Conservation (phyloP, 106 monocot species). For the Allium cepa region DNA sequence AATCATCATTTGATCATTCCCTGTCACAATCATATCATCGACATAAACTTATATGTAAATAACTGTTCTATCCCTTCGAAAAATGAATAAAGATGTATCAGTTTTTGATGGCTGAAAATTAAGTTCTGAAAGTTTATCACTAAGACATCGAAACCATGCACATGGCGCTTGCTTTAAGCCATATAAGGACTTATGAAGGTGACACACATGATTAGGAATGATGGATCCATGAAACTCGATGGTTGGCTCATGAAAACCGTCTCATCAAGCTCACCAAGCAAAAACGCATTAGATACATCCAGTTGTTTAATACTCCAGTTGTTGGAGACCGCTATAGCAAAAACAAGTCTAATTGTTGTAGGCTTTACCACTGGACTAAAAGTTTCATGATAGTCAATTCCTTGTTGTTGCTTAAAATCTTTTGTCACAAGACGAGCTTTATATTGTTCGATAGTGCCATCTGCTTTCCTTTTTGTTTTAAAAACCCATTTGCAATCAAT, state of each 20-base stretch:
- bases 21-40: conserved; percentile 11
- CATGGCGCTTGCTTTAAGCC: conserved; percentile 22
- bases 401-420: background rate
- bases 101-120: conserved; percentile 1
- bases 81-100: conserved; percentile 11
- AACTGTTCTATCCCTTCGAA: background rate
- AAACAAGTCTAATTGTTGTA: background rate
- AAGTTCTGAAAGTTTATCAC: background rate
- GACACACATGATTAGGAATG: conserved; percentile 1
- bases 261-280: conserved; percentile 9
- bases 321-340: background rate
- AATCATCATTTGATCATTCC: too few species aligned
- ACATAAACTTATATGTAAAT: conserved; percentile 12
- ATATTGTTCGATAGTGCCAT: background rate
- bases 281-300: conserved; percentile 11
- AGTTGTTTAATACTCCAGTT: conserved; percentile 9
- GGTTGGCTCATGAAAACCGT: conserved; percentile 17
- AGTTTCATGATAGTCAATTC: background rate
- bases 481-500: conserved; percentile 3
- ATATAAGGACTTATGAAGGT: conserved; percentile 9
- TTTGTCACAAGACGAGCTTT: background rate
- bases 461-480: background rate
- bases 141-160: conserved; percentile 14
- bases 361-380: background rate
- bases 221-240: background rate